Base-by-base conservation (phyloP, 352 stramenopile species). In the Globisporangium paddicum region DNA sequence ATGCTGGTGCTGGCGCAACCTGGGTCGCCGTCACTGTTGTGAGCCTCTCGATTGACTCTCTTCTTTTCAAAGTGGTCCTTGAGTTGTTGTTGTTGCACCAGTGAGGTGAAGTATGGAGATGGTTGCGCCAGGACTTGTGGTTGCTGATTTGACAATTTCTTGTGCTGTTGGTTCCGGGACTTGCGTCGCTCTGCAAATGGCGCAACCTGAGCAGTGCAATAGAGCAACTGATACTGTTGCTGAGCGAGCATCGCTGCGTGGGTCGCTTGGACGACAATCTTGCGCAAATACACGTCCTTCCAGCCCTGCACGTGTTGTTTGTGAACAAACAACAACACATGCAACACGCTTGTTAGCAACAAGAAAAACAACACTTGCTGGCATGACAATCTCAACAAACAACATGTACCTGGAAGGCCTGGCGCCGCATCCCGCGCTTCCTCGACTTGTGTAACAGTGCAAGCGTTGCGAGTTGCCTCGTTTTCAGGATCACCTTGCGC, bases 241-340 rank as follows among this genome's bases (percentile, higher is more conserved):
- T 71, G 54, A n/a, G 63, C 75, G 3, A 87, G 53, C 79, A 89
- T 87, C 23, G 77, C 79, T 1, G 75, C 73, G 51, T 89, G 79
- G 19, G 77, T 87, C n/a, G 75, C 79, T 48, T 89, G 69, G 1
- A 67, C 75, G 0, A 87, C 67, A 3, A 85, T 53, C 10, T 62
- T 72, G 18, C 75, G 66, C 44, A 87, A 50, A 38, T 81, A 78
- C 6, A 69, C 50, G 9, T 86, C 73, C 42, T 86, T 89, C 75
- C 77, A 89, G 3, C 62, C 62, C 70, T 82, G 40, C 1, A 50
- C 21, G 25, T 37, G 14, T 48, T 34, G 9, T 30, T 18, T 8
- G 14, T 21, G 25, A 37, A 37, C 8, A 35, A 34, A 11, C 45
- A 51, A 45, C 9, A 25, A 59, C 40, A 37, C n/a, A n/a, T n/a